Conservation (phyloP, 139 green algal species). For the Chlamydomonas sphaeroides region DNA sequence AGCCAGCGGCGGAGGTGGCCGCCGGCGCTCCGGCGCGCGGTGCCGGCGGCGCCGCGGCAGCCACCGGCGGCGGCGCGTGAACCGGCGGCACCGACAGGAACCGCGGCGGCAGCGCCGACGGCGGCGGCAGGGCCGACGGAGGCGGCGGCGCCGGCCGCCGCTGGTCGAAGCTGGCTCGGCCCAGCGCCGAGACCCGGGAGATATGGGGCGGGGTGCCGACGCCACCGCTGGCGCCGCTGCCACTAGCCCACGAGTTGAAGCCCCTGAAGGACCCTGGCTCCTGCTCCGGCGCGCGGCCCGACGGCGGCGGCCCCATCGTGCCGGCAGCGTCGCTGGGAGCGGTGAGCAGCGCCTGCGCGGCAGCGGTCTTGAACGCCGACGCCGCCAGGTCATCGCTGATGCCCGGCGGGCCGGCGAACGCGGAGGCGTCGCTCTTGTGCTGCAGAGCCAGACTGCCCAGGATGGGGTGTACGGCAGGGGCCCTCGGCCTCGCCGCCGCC, state of each 20-base stretch:
- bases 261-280: no score
- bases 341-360: no score
- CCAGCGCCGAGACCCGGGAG: no score
- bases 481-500: background rate
- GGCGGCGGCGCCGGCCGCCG: background rate
- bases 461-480: slow-evolving; percentile 2
- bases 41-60: background rate
- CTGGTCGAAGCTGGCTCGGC: no score
- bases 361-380: no score
- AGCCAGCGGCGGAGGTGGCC: background rate
- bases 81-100: background rate
- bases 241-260: no score
- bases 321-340: no score
- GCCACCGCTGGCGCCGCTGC: no score
- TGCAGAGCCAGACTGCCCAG: background rate
- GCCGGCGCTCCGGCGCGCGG: background rate
- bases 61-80: background rate
- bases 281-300: background rate
- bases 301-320: background rate
- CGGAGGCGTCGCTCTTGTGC: no score
- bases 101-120: background rate
- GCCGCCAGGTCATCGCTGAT: background rate
- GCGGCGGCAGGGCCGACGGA: no score
- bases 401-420: background rate
- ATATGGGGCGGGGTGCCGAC: no score